A percentile compares a stretch with the other conserved stretches of the same genome.
These are phyloP conservation scores for Juncus inflexus DNA, from an alignment of 176 grass and related monocot species.

Conservation along the genomic window DNA sequence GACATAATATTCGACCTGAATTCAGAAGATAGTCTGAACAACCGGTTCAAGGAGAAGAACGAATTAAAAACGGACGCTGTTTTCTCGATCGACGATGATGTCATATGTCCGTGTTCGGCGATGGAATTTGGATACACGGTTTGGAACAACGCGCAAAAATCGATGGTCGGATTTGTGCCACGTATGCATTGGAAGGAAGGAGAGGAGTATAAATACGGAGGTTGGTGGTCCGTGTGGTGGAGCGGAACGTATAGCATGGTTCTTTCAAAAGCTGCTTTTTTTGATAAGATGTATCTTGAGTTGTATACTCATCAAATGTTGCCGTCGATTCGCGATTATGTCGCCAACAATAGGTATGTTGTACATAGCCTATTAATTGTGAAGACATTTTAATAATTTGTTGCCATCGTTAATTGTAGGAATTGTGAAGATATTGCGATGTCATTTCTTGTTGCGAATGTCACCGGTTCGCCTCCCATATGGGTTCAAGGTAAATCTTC, in stretches of 20 bases:
- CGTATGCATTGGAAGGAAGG: conserved; percentile 75
- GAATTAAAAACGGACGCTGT: conserved; percentile 54
- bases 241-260: conserved; percentile 88
- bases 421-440: conserved; percentile 99
- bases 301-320: conserved; percentile 73
- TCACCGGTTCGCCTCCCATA: conserved; percentile 74
- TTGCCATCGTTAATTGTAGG: conserved; percentile 26
- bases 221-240: conserved; percentile 99
- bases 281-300: conserved; percentile 65
- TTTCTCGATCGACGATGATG: conserved; percentile 94
- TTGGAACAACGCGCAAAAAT: conserved; percentile 56
- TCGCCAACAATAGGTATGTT: conserved; percentile 55
- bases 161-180: conserved; percentile 87
- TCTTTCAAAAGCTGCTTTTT: conserved; percentile 87
- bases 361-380: not conserved
- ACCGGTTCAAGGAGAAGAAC: conserved; percentile 67
- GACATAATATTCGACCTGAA: conserved; percentile 54
- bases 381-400: not conserved
- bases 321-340: conserved; percentile 56
- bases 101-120: conserved; percentile 64
- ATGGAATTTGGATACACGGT: conserved; percentile 64
- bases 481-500: conserved; percentile 78
- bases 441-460: conserved; percentile 93
- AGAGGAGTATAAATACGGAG: conserved; percentile 41
- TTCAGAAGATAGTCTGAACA: conserved; percentile 69